Percentiles rank a stretch among this genome's conserved stretches.
These are phyloP conservation scores for Mrakia frigida DNA, from an alignment of 768 basidiomycete species.

Conservation along the genomic window DNA sequence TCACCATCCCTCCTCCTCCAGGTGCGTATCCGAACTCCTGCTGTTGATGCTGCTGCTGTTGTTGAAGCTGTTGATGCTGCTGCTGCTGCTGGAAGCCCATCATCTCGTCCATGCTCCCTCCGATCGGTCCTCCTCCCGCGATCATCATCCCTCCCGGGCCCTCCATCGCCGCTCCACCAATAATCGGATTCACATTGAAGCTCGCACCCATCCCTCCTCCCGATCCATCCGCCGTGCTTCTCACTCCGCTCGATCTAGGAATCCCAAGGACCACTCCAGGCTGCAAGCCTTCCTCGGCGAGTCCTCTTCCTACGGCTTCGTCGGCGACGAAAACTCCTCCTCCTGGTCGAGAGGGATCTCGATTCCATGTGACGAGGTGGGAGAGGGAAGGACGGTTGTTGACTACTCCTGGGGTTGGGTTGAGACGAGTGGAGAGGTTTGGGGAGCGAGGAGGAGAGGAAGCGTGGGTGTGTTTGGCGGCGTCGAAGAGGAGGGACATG, in stretches of 20 bases:
- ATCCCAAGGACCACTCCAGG: conserved; percentile 28
- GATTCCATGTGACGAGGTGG: conserved; percentile 58
- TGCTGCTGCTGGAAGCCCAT: conserved; percentile 30
- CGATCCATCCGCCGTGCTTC: neutral
- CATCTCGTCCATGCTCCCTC: conserved; percentile 16
- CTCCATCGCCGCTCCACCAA: neutral
- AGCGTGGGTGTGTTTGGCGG: conserved; percentile 70
- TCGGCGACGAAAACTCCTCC: conserved; percentile 75
- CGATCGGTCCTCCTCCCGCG: neutral
- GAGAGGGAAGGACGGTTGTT: conserved; percentile 30
- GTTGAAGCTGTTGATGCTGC: neutral
- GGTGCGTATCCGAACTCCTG: conserved; percentile 18
- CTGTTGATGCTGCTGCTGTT: too few relatives aligned
- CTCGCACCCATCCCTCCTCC: neutral
- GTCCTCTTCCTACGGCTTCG: conserved; percentile 35
- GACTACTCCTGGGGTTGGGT: conserved; percentile 66
- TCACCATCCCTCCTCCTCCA: too few relatives aligned
- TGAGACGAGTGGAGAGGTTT: conserved; percentile 54
- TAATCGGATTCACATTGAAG: neutral
- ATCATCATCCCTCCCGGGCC: neutral
- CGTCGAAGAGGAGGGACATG: conserved; percentile 83
- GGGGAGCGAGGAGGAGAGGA: conserved; percentile 37
- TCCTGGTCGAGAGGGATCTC: conserved; percentile 75
- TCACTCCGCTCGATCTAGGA: conserved; percentile 14
- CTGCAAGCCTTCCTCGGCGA: conserved; percentile 29